phyloP scores from a whole-genome alignment of 805 yeast species.

The Saccharomycopsis javanensis region DNA sequence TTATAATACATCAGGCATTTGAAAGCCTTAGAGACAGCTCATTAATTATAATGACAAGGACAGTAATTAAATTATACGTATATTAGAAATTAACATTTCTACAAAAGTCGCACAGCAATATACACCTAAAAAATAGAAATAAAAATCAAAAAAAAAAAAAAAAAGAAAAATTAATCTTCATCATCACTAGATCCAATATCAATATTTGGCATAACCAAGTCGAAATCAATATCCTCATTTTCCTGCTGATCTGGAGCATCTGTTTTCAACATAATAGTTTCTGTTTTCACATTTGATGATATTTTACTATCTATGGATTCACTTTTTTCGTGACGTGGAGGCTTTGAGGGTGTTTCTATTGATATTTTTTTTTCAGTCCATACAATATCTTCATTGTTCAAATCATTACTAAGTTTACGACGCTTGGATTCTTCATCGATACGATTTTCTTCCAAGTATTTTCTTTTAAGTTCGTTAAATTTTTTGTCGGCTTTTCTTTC shows the following conservation, averaged over 20 bases:
- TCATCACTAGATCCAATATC: slow-evolving; percentile 19
- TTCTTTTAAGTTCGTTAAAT: not conserved
- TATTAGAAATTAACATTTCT: too few relatives aligned
- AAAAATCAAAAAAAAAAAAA: too few relatives aligned
- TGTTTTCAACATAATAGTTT: not conserved
- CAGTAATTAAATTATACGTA: too few relatives aligned
- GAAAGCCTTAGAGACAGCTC: not conserved
- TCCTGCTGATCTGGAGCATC: not conserved
- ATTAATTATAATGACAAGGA: too few relatives aligned
- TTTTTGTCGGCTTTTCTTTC: slow-evolving; percentile 1
- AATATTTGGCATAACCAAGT: slow-evolving; percentile 19
- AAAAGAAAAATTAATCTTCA: not conserved
- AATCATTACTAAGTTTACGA: not conserved
- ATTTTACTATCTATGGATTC: not conserved
- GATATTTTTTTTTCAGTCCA: not conserved
- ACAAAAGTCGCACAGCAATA: not conserved
- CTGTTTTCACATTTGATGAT: not conserved
- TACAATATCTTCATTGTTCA: slow-evolving; percentile 5
- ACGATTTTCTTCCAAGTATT: not conserved
- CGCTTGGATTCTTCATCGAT: not conserved
- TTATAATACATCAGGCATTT: too few relatives aligned
- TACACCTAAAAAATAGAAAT: too few relatives aligned
- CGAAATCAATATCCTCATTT: slow-evolving; percentile 9
- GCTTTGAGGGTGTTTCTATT: not conserved
- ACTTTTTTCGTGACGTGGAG: not conserved